Evolutionary conservation across 192 early-diverging fungal genomes (phyloP).

Genomic region (Chytriomyces confervae): DNA sequence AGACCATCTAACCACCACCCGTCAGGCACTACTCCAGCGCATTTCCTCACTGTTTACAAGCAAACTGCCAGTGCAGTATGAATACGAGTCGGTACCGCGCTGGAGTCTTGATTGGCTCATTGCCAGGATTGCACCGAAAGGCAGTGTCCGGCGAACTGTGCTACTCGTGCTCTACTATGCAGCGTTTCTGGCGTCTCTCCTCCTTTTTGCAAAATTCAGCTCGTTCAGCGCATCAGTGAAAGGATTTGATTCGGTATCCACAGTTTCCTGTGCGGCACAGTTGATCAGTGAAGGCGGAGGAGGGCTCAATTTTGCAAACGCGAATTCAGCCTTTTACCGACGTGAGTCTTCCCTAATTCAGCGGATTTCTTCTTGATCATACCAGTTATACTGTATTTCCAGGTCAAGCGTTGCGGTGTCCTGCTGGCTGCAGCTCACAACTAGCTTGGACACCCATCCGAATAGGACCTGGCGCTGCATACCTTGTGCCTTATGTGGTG

Average conservation of each 20-base stretch:
- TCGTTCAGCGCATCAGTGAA: slow-evolving; percentile 8
- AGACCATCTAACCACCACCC: too few species aligned
- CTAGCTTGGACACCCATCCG: slow-evolving; percentile 8
- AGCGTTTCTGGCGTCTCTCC: not conserved
- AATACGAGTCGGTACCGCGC: too few species aligned
- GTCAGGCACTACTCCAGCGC: too few species aligned
- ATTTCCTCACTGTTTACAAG: too few species aligned
- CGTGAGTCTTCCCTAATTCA: too few species aligned
- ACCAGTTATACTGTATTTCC: not conserved
- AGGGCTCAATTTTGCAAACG: too few species aligned
- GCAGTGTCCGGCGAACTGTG: not conserved
- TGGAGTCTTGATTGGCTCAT: too few species aligned
- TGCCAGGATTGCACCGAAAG: too few species aligned
- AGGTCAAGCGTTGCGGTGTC: slow-evolving; percentile 18
- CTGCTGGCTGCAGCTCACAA: slow-evolving; percentile 17
- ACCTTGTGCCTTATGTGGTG: slow-evolving; percentile 39
- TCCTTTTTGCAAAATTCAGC: slow-evolving; percentile 21
- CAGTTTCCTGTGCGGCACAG: slow-evolving; percentile 1
- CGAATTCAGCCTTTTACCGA: too few species aligned
- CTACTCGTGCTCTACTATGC: slow-evolving; percentile 2
- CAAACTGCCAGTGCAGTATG: too few species aligned
- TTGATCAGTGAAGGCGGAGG: slow-evolving; percentile 1
- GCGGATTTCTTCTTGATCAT: too few species aligned
- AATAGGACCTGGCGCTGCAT: not conserved
- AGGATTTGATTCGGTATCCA: not conserved